Evolutionary conservation across 495 filamentous ascomycete species (phyloP), one percentile per base, ranked within the genome.

Genomic region (Penicillium silybi): DNA sequence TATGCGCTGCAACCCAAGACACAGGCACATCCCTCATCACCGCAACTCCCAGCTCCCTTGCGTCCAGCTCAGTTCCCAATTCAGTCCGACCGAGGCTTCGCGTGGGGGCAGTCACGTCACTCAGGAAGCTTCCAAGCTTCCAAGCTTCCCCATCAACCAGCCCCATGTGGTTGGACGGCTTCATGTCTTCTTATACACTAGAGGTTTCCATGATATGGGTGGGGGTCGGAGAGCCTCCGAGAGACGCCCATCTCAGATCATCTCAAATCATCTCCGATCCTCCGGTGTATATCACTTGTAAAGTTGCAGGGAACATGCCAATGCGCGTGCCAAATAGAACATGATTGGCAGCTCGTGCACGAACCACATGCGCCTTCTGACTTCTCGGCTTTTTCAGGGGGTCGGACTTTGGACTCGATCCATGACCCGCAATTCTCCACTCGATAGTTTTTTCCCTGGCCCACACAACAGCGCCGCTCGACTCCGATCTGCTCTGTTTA

Each of bases 361-460:
- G 29, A 51, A 44, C 38, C 17, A 49, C n/a, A n/a, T n/a, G n/a
- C n/a, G n/a, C 25, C 27, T 17, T 29, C 37, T 22, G 16, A 22
- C 25, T 13, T 20, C 16, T 34, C 41, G 29, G 25, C 38, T 26
- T 27, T 46, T 27, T 46, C 50, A 46, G 42, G 46, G 50, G 50
- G n/a, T n/a, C 25, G 13, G 32, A 20, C 41, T 22, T n/a, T 19
- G 20, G 41, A 35, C 16, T 23, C 29, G 22, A 9, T 2, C 34
- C 41, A 37, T 37, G 54, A 57, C 52, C 48, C 35, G 39, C 53
- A 39, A 22, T 42, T 41, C 38, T 44, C 54, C 46, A 48, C 50
- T 10, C 49, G 32, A 53, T 54, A 58, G 50, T 58, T 53, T 50
- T 29, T 22, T 44, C 54, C 32, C 6, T 23, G 22, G 6, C 6